phyloP scores from a whole-genome alignment of 352 stramenopile species.

The Saprolegnia parasitica region DNA sequence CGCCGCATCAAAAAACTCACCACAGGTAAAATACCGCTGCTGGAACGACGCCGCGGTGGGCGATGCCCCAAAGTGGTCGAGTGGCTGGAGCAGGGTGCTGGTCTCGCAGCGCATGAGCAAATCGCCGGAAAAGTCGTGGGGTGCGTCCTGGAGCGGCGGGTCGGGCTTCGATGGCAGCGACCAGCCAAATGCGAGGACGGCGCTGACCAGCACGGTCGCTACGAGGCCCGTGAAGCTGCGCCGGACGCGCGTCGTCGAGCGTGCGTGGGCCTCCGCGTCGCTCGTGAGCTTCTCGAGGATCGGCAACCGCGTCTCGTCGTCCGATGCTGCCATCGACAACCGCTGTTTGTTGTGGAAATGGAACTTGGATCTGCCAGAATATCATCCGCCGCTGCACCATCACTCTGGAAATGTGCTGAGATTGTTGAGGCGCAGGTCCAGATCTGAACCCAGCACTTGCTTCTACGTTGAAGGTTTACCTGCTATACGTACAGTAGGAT shows the following conservation, averaged over 20 bases:
- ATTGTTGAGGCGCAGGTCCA: too few species aligned
- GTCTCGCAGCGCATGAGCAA: conserved; percentile 43
- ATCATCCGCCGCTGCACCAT: not conserved
- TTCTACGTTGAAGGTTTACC: too few species aligned
- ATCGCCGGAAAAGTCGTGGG: conserved; percentile 32
- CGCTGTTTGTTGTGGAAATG: too few species aligned
- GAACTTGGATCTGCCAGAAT: too few species aligned
- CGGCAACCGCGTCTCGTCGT: not conserved
- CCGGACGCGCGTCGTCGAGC: not conserved
- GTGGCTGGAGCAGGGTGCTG: conserved; percentile 39
- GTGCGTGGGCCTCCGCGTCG: too few species aligned
- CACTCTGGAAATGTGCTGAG: not conserved
- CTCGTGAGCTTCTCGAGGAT: conserved; percentile 3
- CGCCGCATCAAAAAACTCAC: conserved; percentile 39
- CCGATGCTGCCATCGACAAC: not conserved
- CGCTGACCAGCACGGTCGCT: not conserved
- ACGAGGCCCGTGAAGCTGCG: conserved; percentile 1
- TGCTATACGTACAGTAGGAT: too few species aligned
- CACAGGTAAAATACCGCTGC: conserved; percentile 68
- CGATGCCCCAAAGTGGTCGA: conserved; percentile 45
- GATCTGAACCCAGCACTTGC: too few species aligned
- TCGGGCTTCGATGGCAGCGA: not conserved
- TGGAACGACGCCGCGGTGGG: conserved; percentile 15
- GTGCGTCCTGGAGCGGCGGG: not conserved
- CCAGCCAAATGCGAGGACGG: not conserved